A percentile compares a stretch with the other conserved stretches of the same genome.
phyloP scores from a whole-genome alignment of 306 rosid genomes.

The Cucumis melo region DNA sequence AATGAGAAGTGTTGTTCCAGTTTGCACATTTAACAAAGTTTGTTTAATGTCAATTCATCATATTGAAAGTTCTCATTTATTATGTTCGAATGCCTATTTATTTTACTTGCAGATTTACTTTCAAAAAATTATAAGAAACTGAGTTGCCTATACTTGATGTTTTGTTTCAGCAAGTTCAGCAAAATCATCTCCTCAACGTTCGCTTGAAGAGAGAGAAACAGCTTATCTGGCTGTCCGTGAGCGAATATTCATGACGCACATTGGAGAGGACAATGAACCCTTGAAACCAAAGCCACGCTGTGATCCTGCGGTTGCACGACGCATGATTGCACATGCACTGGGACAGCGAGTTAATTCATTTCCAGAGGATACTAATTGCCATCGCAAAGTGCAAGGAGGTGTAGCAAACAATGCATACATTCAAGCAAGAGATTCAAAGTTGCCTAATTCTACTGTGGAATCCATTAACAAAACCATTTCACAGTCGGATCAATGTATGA shows the following conservation, averaged over 20 bases:
- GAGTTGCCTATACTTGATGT: slow-evolving; percentile 5
- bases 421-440: slow-evolving; percentile 22
- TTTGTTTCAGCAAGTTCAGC: slow-evolving; percentile 27
- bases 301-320: slow-evolving; percentile 77
- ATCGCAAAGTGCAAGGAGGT: slow-evolving; percentile 14
- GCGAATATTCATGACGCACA: slow-evolving; percentile 56
- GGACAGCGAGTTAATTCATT: slow-evolving; percentile 58
- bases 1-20: neutral
- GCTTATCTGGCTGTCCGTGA: slow-evolving; percentile 84
- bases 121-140: neutral
- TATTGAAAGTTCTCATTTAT: neutral
- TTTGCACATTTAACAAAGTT: neutral
- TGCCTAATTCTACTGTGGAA: slow-evolving; percentile 11
- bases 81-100: neutral
- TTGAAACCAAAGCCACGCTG: slow-evolving; percentile 52
- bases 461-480: slow-evolving; percentile 17
- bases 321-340: slow-evolving; percentile 96
- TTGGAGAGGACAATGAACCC: slow-evolving; percentile 40
- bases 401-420: slow-evolving; percentile 13
- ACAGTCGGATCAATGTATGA: neutral
- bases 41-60: too few relatives aligned
- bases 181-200: slow-evolving; percentile 29
- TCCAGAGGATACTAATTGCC: slow-evolving; percentile 22
- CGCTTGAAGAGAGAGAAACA: slow-evolving; percentile 76
- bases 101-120: slow-evolving; percentile 1